phyloP scores from a whole-genome alignment of 2,329 filamentous ascomycete genomes.

The Fusarium floridanum region DNA sequence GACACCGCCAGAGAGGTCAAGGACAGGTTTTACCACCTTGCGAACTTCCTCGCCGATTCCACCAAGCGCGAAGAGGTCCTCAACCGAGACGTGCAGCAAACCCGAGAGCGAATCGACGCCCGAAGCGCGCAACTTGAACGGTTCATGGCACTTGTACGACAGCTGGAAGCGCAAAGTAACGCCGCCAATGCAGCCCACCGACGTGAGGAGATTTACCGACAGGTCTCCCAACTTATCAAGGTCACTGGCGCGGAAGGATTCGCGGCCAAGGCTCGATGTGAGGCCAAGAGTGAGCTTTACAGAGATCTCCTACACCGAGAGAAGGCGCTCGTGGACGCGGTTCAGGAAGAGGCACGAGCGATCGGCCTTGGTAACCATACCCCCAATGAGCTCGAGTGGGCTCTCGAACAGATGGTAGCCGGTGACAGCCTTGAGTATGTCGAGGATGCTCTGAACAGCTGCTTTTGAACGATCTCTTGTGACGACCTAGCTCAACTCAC shows the following conservation, averaged over 20 bases:
- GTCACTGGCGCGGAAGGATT: not conserved
- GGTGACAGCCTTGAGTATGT: not conserved
- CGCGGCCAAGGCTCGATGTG: not conserved
- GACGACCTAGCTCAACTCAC: not conserved
- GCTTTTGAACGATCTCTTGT: not conserved
- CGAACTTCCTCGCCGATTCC: too few relatives aligned
- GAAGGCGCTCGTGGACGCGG: slow-evolving; percentile 2
- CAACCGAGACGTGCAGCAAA: too few relatives aligned
- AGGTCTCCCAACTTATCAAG: not conserved
- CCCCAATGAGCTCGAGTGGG: slow-evolving; percentile 20
- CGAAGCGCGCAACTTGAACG: slow-evolving; percentile 33
- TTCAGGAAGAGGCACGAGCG: slow-evolving; percentile 7
- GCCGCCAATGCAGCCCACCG: not conserved
- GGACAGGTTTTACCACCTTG: not conserved
- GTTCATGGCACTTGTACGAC: not conserved
- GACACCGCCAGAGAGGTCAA: not conserved
- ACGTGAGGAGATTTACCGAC: not conserved
- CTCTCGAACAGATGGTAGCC: slow-evolving; percentile 5
- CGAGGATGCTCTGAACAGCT: not conserved
- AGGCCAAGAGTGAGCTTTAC: not conserved
- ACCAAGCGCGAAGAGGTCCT: too few relatives aligned
- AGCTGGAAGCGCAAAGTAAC: not conserved
- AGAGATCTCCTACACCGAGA: slow-evolving; percentile 10
- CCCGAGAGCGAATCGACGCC: slow-evolving; percentile 16
- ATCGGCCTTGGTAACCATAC: slow-evolving; percentile 12